Percentiles rank a stretch among this genome's conserved stretches.
Conservation (phyloP, 176 grass and related monocot genomes). For the Rhynchospora breviuscula region DNA sequence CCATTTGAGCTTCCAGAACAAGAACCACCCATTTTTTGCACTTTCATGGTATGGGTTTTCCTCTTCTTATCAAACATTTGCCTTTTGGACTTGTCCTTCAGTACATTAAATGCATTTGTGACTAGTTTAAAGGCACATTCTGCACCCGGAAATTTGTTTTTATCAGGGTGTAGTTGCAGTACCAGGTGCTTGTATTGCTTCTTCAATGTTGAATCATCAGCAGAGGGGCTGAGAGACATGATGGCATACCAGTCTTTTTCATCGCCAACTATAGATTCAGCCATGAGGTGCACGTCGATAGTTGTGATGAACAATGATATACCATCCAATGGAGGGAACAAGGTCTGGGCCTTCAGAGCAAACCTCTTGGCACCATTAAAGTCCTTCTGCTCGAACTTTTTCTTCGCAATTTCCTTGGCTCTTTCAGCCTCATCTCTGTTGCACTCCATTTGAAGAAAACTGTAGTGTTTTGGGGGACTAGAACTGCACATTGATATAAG, state of each 20-base stretch:
- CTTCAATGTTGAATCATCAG: constrained; percentile 81
- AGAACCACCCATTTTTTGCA: not conserved
- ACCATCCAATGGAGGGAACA: constrained; percentile 65
- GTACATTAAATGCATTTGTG: constrained; percentile 5
- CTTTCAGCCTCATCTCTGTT: constrained; percentile 67
- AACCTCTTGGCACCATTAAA: constrained; percentile 67
- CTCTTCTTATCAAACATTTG: constrained; percentile 1
- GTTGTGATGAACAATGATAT: constrained; percentile 65
- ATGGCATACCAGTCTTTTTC: constrained; percentile 93
- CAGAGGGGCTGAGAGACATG: constrained; percentile 53
- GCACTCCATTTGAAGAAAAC: constrained; percentile 39
- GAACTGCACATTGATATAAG: not conserved
- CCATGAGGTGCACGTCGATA: constrained; percentile 66
- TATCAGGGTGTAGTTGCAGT: constrained; percentile 82
- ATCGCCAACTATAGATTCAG: constrained; percentile 54
- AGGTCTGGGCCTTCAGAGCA: constrained; percentile 70
- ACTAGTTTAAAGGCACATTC: constrained; percentile 4
- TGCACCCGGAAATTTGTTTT: constrained; percentile 68
- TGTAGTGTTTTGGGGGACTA: not conserved
- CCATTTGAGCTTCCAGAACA: not conserved
- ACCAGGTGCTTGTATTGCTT: constrained; percentile 78
- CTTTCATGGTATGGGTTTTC: not conserved
- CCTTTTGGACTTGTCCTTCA: not conserved
- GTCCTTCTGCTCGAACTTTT: constrained; percentile 54
- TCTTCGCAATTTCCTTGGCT: constrained; percentile 62